A percentile compares a stretch with the other conserved stretches of the same genome.
Conservation (phyloP, 176 grass and related monocot genomes). For the Pharus latifolius region DNA sequence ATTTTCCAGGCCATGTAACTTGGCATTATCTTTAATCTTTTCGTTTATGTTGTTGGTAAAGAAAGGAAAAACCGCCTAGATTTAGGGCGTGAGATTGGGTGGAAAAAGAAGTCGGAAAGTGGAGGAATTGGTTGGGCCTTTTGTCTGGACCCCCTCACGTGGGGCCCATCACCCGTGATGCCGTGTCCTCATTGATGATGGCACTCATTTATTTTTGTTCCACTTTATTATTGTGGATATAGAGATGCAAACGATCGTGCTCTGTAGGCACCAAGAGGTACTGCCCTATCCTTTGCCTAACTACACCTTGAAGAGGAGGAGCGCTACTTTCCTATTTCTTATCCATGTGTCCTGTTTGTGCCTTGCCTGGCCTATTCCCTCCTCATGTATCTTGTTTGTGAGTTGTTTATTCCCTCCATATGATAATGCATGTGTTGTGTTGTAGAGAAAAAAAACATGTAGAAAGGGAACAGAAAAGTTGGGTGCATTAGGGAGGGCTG, state of each 20-base stretch:
- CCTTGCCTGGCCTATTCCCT: no score
- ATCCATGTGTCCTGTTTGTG: no score
- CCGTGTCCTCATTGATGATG: slow-evolving; percentile 25
- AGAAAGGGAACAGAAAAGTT: no score
- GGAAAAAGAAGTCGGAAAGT: slow-evolving; percentile 22
- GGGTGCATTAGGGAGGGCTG: no score
- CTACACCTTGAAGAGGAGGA: no score
- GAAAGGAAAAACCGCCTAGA: neutral
- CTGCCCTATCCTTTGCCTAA: neutral
- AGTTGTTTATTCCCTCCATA: no score
- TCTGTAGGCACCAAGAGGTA: no score
- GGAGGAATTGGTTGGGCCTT: neutral
- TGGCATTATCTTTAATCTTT: neutral
- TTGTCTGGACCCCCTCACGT: slow-evolving; percentile 7
- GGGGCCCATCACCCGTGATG: slow-evolving; percentile 32
- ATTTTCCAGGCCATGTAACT: neutral
- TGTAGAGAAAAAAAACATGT: no score
- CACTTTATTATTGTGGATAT: slow-evolving; percentile 16
- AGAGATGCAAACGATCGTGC: neutral
- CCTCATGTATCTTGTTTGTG: no score
- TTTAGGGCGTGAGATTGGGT: neutral
- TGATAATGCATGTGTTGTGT: no score
- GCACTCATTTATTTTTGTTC: slow-evolving; percentile 6
- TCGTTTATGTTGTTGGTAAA: neutral
- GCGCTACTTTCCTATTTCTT: no score